Evolutionary conservation across 148 eudicot genomes (phyloP), one percentile per base, ranked within the genome.

Genomic region (Camellia granthamiana): DNA sequence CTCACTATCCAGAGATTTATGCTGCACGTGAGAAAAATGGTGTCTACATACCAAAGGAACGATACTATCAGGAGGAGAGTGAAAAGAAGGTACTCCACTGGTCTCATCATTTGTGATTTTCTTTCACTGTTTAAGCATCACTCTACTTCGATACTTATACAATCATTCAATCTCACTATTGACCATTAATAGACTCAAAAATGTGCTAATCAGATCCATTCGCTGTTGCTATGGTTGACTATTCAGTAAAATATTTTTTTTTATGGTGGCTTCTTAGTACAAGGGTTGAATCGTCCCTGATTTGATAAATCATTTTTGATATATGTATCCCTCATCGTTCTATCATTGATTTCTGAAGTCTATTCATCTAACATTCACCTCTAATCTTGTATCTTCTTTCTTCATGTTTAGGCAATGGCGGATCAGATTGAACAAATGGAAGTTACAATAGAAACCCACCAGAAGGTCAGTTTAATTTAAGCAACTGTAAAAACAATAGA

Each of bases 361-460:
- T 64, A 63, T 52, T n/a, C 1, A 2, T 77, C 8, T 52, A 30
- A 21, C 13, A 10, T 65, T 47, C 59, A 16, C 18, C 12, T 52
- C 46, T 68, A 54, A 2, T 41, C 15, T 12, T 11, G 5, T 13
- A 46, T 77, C 1, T 51, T 78, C 2, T 8, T 52, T 66, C 63
- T 43, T 44, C 42, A 23, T 82, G 47, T 77, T 18, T 78, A 93
- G 97, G 89, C 93, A 77, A 93, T 93, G 97, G 84, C 91, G 6
- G 97, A 93, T 77, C 92, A 91, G 83, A 91, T 93, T 83, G 93
- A 91, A 82, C 95, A 89, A 77, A 90, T 93, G 95, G 93, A 91
- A 51, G 72, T 85, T 41, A 87, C 88, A 44, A 83, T 93, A 47
- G 97, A 93, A 77, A 88, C 16, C 59, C 87, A 91, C 38, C 95